A percentile compares a stretch with the other conserved stretches of the same genome.
These are phyloP conservation scores for Apiotrichum siamense DNA, from an alignment of 1,284 basidiomycete species.

Conservation along the genomic window DNA sequence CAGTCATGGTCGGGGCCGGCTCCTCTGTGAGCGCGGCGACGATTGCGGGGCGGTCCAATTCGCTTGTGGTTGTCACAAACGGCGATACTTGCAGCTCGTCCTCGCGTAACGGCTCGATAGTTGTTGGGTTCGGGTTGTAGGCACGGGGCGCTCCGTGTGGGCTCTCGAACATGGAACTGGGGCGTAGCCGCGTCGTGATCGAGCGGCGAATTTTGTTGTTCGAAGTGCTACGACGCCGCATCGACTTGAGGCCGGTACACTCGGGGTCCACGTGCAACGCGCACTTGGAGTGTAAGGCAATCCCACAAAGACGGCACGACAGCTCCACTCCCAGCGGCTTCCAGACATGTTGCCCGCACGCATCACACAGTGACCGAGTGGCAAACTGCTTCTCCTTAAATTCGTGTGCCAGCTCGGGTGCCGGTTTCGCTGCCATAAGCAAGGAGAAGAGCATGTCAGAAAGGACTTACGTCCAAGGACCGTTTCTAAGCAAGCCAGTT, in stretches of 20 bases:
- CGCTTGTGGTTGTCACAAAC: slow-evolving; percentile 4
- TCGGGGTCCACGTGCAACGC: slow-evolving; percentile 18
- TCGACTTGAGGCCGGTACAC: slow-evolving; percentile 13
- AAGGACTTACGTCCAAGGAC: slow-evolving; percentile 15
- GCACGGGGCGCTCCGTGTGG: slow-evolving; percentile 13
- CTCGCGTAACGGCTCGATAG: slow-evolving; percentile 16
- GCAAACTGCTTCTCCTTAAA: slow-evolving; percentile 20
- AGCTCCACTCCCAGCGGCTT: slow-evolving; percentile 14
- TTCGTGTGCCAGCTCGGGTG: slow-evolving; percentile 17
- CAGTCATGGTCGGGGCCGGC: background rate
- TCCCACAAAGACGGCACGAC: slow-evolving; percentile 13
- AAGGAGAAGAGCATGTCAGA: background rate
- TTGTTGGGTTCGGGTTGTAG: background rate
- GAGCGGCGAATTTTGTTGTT: slow-evolving; percentile 8
- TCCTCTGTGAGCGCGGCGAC: slow-evolving; percentile 1
- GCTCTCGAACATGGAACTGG: slow-evolving; percentile 7
- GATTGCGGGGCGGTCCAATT: slow-evolving; percentile 11
- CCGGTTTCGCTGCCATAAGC: slow-evolving; percentile 6
- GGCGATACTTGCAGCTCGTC: slow-evolving; percentile 19
- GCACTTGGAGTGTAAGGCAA: slow-evolving; percentile 19
- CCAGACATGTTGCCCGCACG: slow-evolving; percentile 16
- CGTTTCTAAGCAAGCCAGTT: slow-evolving; percentile 15
- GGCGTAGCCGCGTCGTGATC: slow-evolving; percentile 9
- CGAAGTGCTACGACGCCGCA: background rate
- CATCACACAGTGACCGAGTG: slow-evolving; percentile 15